Evolutionary conservation across 176 grass and related monocot genomes (phyloP).

Genomic region (Pharus latifolius): DNA sequence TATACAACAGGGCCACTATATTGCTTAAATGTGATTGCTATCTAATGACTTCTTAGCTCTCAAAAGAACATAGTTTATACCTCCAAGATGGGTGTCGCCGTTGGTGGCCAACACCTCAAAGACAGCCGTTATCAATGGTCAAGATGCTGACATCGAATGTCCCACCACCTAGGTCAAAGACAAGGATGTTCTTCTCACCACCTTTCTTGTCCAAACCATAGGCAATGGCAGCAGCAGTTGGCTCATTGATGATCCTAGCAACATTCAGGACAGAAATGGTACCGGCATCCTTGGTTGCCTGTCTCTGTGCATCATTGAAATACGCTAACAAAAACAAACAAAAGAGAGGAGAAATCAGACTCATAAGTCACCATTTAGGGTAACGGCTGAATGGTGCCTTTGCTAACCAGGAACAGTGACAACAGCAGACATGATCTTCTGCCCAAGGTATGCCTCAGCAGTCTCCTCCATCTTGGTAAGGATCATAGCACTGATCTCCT

Average conservation of each 20-base stretch:
- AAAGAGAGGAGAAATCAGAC: not conserved
- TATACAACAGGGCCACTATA: not conserved
- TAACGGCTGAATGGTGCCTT: not conserved
- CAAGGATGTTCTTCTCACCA: slow-evolving; percentile 74
- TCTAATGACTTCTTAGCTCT: not conserved
- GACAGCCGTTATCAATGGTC: slow-evolving; percentile 63
- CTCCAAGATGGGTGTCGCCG: slow-evolving; percentile 80
- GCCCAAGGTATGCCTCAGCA: slow-evolving; percentile 67
- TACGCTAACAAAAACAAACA: slow-evolving; percentile 34
- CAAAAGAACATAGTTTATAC: slow-evolving; percentile 4
- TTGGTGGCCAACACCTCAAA: slow-evolving; percentile 83
- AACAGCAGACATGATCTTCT: slow-evolving; percentile 60
- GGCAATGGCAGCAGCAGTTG: slow-evolving; percentile 76
- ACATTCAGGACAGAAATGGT: slow-evolving; percentile 57
- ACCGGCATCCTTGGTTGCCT: slow-evolving; percentile 69
- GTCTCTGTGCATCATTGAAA: slow-evolving; percentile 74
- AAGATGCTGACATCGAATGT: slow-evolving; percentile 78
- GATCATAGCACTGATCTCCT: slow-evolving; percentile 66
- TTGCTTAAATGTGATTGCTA: not conserved
- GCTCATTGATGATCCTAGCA: slow-evolving; percentile 66
- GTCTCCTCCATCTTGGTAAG: slow-evolving; percentile 67
- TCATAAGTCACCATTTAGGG: not conserved
- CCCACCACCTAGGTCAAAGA: slow-evolving; percentile 75
- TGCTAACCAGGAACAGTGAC: slow-evolving; percentile 67
- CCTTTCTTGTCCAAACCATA: slow-evolving; percentile 67